Evolutionary conservation across 176 grass and related monocot species (phyloP).

Genomic region (Raddia guianensis): DNA sequence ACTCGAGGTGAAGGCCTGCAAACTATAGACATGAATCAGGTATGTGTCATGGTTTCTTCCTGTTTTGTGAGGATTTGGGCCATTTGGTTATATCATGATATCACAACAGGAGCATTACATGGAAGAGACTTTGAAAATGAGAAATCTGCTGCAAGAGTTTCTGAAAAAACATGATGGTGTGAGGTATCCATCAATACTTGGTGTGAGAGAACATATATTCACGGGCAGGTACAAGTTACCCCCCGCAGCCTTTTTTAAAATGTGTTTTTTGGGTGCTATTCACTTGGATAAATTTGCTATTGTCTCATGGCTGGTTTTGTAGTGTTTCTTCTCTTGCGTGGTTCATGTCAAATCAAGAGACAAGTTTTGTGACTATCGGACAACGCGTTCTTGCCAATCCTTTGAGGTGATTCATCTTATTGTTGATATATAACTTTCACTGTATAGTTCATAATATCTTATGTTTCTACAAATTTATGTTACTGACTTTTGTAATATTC

Average conservation of each 20-base stretch:
- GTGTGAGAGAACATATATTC: constrained; percentile 97
- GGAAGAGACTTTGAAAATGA: constrained; percentile 97
- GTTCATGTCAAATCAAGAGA: constrained; percentile 99
- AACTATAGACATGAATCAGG: constrained; percentile 99
- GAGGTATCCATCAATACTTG: constrained; percentile 93
- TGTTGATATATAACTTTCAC: constrained; percentile 1
- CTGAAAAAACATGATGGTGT: constrained; percentile 89
- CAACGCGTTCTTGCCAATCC: constrained; percentile 94
- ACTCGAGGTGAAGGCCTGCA: constrained; percentile 93
- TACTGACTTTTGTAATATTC: neutral
- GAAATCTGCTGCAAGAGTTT: constrained; percentile 97
- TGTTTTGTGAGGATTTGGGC: neutral
- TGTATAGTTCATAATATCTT: constrained; percentile 18
- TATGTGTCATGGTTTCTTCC: constrained; percentile 40
- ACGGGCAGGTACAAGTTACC: constrained; percentile 83
- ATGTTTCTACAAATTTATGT: constrained; percentile 14
- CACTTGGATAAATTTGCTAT: constrained; percentile 21
- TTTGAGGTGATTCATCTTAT: constrained; percentile 71
- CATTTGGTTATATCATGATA: neutral
- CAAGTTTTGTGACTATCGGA: constrained; percentile 98
- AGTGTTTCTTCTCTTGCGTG: constrained; percentile 99
- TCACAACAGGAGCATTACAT: constrained; percentile 86
- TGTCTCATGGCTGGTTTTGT: constrained; percentile 43
- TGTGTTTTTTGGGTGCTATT: constrained; percentile 10
- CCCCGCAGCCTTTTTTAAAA: neutral